phyloP scores from a whole-genome alignment of 306 rosid genomes.

The Trichosanthes truncata region DNA sequence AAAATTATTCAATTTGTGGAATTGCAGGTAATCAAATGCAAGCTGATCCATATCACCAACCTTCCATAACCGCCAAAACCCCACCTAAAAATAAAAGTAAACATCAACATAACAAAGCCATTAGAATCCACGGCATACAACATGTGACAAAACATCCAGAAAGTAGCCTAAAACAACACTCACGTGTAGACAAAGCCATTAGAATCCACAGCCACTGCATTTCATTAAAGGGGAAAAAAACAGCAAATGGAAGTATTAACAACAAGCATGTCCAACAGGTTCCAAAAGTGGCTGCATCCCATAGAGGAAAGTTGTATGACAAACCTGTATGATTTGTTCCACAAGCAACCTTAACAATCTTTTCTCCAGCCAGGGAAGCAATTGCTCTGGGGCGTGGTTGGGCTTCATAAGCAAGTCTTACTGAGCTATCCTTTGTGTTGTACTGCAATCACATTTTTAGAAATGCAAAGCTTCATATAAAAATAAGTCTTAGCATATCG shows the following conservation, averaged over 20 bases:
- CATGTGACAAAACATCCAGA: background rate
- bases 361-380: slow-evolving; percentile 77
- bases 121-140: background rate
- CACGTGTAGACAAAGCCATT: slow-evolving; percentile 88
- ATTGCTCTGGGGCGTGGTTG: slow-evolving; percentile 92
- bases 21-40: background rate
- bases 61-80: slow-evolving; percentile 99
- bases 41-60: slow-evolving; percentile 26
- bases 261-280: background rate
- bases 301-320: background rate
- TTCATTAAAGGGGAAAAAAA: slow-evolving; percentile 17
- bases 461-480: background rate
- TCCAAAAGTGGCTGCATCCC: background rate
- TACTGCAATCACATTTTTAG: slow-evolving; percentile 52
- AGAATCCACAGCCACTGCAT: slow-evolving; percentile 83
- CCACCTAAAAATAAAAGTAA: slow-evolving; percentile 51
- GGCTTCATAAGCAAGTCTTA: slow-evolving; percentile 87
- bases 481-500: background rate
- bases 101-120: slow-evolving; percentile 2
- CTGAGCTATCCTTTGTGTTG: slow-evolving; percentile 90
- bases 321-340: slow-evolving; percentile 92
- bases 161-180: slow-evolving; percentile 27
- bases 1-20: background rate
- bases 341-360: slow-evolving; percentile 79
- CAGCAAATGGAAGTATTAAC: background rate